Evolutionary conservation across 805 yeast species (phyloP), one percentile per base, ranked within the genome.

Genomic region (Metschnikowia aberdeeniae): DNA sequence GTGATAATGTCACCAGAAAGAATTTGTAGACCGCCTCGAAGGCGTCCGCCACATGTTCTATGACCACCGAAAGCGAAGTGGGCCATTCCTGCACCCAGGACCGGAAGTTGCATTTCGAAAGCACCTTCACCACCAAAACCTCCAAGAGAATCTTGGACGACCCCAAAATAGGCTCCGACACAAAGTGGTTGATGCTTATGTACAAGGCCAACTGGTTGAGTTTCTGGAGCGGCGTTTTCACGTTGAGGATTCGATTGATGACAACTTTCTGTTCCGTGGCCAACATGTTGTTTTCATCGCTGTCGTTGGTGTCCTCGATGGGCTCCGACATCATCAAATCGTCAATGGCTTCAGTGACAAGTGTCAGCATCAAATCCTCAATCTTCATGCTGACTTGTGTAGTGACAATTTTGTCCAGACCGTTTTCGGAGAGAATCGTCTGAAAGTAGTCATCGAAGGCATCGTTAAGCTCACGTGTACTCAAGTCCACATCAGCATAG

Each of bases 1-100:
- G 64, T 4, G 71, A 62, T 6, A 59, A 50, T 1, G 61, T 36
- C 5, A 59, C 45, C 26, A 67, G 51, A 2, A 62, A 36, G n/a
- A 63, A 56, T 29, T 64, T 66, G 27, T 64, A 48, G 1, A 65
- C 40, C 4, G 47, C 48, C 20, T 40, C 50, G 44, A 63, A 53
- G 0, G 59, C 48, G 4, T 40, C 45, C 7, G 46, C 49, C 24
- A 58, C 43, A 5, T 46, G 45, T 27, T 45, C 46, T 31, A 52
- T 36, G 1, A 48, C 34, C 14, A 43, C 44, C 9, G 57, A 24
- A 29, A 60, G 58, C 28, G 54, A 52, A 11, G 53, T 51, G 2
- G 62, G 54, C 64, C 64, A 58, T 26, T 43, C 20, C 9, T 54
- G 48, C 11, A 58, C 43, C 14, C 62, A 46, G n/a, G 47, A 36